Percentiles rank a stretch among this genome's conserved stretches.
phyloP scores from a whole-genome alignment of 257 asterid genomes.

The Nicotiana obtusifolia region DNA sequence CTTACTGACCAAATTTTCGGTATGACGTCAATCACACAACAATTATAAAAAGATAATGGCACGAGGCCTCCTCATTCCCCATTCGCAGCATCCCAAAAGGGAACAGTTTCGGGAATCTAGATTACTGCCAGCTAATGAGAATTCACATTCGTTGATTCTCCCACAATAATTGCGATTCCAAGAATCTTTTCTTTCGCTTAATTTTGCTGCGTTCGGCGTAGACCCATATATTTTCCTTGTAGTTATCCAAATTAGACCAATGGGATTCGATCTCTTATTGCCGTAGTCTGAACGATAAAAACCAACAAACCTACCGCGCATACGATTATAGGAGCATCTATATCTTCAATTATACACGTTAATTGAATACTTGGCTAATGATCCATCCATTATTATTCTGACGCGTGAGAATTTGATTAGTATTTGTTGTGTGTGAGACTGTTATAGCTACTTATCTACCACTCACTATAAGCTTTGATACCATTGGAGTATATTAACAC shows the following conservation, averaged over 20 bases:
- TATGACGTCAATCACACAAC: not conserved
- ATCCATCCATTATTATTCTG: too few species aligned
- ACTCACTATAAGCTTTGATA: too few species aligned
- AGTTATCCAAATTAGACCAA: slow-evolving; percentile 4
- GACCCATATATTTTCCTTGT: not conserved
- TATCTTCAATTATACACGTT: too few species aligned
- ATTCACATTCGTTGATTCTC: slow-evolving; percentile 10
- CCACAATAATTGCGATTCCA: slow-evolving; percentile 19
- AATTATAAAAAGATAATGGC: not conserved
- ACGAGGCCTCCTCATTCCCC: slow-evolving; percentile 31
- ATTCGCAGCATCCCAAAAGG: slow-evolving; percentile 34
- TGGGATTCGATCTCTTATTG: not conserved
- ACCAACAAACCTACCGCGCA: not conserved
- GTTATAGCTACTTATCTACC: too few species aligned
- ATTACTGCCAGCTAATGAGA: not conserved
- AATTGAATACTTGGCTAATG: too few species aligned
- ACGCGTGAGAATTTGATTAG: too few species aligned
- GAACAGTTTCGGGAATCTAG: slow-evolving; percentile 11
- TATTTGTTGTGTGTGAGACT: too few species aligned
- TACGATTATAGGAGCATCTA: too few species aligned
- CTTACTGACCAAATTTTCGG: not conserved
- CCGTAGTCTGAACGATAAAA: not conserved
- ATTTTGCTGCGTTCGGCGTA: not conserved
- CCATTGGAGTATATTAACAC: too few species aligned
- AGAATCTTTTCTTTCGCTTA: slow-evolving; percentile 16